Conservation (phyloP, 352 stramenopile genomes). For the Poterioochromonas sp. region DNA sequence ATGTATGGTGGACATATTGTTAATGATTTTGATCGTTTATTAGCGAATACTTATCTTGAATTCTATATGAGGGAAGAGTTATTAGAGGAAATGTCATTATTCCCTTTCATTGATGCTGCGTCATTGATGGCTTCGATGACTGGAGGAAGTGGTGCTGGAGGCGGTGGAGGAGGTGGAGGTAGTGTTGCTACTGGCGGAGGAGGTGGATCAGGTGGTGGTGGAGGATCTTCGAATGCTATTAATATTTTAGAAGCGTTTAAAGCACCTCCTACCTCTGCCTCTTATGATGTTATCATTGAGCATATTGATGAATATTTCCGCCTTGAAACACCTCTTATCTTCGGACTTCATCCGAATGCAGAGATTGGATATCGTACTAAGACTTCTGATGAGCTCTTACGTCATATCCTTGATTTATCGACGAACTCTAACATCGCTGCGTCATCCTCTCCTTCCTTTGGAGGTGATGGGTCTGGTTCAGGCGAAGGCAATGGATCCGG, state of each 20-base stretch:
- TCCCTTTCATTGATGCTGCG: slow-evolving; percentile 33
- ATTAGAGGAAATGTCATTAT: slow-evolving; percentile 50
- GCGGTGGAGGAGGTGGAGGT: slow-evolving; percentile 31
- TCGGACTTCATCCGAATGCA: slow-evolving; percentile 81
- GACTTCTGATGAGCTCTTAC: slow-evolving; percentile 60
- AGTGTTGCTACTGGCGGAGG: neutral
- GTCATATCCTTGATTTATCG: slow-evolving; percentile 62
- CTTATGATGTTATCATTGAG: slow-evolving; percentile 64
- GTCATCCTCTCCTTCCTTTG: neutral
- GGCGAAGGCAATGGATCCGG: slow-evolving; percentile 52
- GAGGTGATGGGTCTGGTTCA: slow-evolving; percentile 27
- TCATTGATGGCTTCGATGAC: slow-evolving; percentile 7
- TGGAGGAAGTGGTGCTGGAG: slow-evolving; percentile 40
- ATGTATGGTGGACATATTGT: slow-evolving; percentile 98
- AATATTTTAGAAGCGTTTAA: slow-evolving; percentile 39
- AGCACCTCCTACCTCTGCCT: slow-evolving; percentile 37
- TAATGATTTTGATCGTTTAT: slow-evolving; percentile 89
- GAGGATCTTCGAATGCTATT: neutral
- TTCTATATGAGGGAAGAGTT: slow-evolving; percentile 80
- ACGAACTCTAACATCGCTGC: neutral
- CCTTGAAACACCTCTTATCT: slow-evolving; percentile 68
- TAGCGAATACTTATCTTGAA: slow-evolving; percentile 91
- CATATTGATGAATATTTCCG: slow-evolving; percentile 69
- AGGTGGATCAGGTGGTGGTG: neutral
- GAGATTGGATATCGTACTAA: slow-evolving; percentile 80